A percentile compares a stretch with the other conserved stretches of the same genome.
These are phyloP conservation scores for Baorangia bicolor DNA, from an alignment of 768 basidiomycete genomes.

Conservation along the genomic window DNA sequence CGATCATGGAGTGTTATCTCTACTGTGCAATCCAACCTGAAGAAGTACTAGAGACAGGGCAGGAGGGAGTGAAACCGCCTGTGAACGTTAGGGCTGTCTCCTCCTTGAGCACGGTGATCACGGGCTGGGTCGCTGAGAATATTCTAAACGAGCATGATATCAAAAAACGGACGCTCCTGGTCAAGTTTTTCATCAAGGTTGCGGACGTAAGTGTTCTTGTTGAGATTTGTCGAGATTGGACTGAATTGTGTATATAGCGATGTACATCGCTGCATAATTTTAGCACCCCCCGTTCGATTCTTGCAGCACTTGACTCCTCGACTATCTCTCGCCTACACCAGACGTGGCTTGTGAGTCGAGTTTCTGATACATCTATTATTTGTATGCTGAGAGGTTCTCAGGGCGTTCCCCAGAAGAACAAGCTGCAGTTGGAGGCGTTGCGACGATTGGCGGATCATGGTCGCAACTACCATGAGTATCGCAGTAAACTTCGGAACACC, in stretches of 20 bases:
- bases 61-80: conserved; percentile 62
- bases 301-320: conserved; percentile 94
- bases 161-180: conserved; percentile 72
- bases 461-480: conserved; percentile 89
- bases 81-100: conserved; percentile 81
- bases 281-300: conserved; percentile 87
- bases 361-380: background rate
- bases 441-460: conserved; percentile 89
- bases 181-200: conserved; percentile 94
- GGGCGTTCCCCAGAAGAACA: conserved; percentile 86
- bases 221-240: conserved; percentile 1
- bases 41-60: conserved; percentile 83
- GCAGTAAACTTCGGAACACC: conserved; percentile 81
- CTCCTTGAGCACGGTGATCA: conserved; percentile 87
- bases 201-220: conserved; percentile 64
- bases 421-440: conserved; percentile 70
- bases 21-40: conserved; percentile 86
- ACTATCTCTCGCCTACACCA: conserved; percentile 90
- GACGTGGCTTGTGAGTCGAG: conserved; percentile 83
- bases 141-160: conserved; percentile 88
- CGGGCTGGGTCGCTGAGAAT: conserved; percentile 94
- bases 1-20: conserved; percentile 87
- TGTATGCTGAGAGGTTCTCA: conserved; percentile 32
- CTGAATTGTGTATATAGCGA: conserved; percentile 50
- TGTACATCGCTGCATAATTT: conserved; percentile 84